Evolutionary conservation across 805 yeast genomes (phyloP), one percentile per base, ranked within the genome.

Genomic region (Saturnispora silvae): DNA sequence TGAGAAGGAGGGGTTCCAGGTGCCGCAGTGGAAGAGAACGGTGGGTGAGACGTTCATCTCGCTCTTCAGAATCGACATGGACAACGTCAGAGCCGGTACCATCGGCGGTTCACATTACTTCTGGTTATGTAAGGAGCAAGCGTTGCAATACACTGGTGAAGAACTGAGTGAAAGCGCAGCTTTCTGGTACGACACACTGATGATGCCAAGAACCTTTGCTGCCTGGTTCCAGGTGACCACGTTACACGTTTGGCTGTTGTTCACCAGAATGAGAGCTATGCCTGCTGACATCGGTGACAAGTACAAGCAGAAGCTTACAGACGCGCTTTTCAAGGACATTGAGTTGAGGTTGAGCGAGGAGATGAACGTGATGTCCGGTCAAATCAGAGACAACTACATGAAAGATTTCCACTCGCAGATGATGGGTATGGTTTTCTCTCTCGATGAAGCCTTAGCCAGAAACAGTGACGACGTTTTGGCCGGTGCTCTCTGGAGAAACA

Each of bases 151-250:
- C 45, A 82, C 79, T n/a, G 68, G 78, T 41, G 87, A 80, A 52
- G 77, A 74, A 27, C 62, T 82, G 28, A 70, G 82, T 4, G 75
- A 72, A 15, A 70, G 82, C 4, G 95, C 96, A 2, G 65, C 64
- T 38, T 92, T 84, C 54, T 92, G 85, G 67, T 92, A 85, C 54
- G 81, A 83, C 38, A 81, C 87, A 10, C 63, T 92, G 40, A 78
- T 74, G 19, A 64, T 92, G 51, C 95, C 95, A 25, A 68, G 72
- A 53, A 80, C 96, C 1, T 87, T 89, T 53, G 75, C 89, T n/a
- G 94, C 86, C 58, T 89, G 96, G 95, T 89, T 80, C 57, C 97
- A 89, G 60, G 81, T 92, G 44, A 82, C 95, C 5, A 67, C 80
- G 1, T 67, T 92, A 47, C 98, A 92, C 58, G 76, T 83, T 42